phyloP scores from a whole-genome alignment of 2,329 filamentous ascomycete species.

The Talaromyces funiculosus region DNA sequence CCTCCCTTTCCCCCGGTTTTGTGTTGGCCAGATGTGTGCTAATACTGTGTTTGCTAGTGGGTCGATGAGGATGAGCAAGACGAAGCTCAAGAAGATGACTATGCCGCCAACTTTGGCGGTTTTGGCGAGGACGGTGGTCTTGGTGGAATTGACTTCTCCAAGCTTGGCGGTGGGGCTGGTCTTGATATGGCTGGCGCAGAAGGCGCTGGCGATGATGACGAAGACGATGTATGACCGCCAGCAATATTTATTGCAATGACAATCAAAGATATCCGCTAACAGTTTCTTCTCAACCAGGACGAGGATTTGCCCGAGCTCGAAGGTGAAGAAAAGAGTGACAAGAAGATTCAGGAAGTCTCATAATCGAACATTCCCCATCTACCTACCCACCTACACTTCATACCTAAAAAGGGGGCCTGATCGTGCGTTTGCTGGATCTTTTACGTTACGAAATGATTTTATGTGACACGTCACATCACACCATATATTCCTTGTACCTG shows the following conservation, averaged over 20 bases:
- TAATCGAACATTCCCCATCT: conserved; percentile 16
- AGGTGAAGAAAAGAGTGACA: conserved; percentile 43
- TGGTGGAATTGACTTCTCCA: conserved; percentile 88
- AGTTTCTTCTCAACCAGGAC: conserved; percentile 39
- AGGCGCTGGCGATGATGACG: conserved; percentile 39
- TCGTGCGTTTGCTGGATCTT: background rate
- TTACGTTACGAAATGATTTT: background rate
- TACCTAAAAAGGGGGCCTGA: background rate
- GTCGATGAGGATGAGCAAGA: conserved; percentile 98
- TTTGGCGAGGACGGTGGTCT: conserved; percentile 62
- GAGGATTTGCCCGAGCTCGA: conserved; percentile 84
- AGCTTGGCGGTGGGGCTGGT: conserved; percentile 56
- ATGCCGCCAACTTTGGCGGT: conserved; percentile 48
- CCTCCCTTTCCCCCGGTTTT: background rate
- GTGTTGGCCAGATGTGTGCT: background rate
- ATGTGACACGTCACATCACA: background rate
- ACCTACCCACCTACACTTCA: background rate
- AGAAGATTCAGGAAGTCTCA: conserved; percentile 36
- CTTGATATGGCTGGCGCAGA: conserved; percentile 17
- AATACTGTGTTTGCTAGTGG: conserved; percentile 52
- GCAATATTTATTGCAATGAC: too few relatives aligned
- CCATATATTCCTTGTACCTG: conserved; percentile 8
- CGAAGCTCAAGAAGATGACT: conserved; percentile 75
- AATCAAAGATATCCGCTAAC: background rate
- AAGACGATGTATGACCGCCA: conserved; percentile 19